Evolutionary conservation across 2,329 filamentous ascomycete species (phyloP).

Genomic region (Thielaviopsis populi): DNA sequence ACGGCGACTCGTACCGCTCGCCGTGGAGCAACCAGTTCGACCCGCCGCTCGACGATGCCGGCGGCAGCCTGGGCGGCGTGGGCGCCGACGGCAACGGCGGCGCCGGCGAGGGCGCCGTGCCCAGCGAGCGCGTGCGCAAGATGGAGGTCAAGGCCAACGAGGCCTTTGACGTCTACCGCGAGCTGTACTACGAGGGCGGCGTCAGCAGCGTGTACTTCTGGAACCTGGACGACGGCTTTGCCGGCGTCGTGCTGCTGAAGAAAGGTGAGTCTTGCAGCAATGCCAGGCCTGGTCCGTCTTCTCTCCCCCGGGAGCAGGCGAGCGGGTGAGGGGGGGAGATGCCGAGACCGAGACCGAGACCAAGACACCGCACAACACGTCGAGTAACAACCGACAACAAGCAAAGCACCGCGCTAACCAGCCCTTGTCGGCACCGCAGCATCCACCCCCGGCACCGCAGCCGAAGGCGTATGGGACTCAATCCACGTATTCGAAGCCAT

Average conservation of each 20-base stretch:
- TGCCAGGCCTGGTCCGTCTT: too few relatives aligned
- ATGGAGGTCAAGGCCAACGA: constrained; percentile 93
- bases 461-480: constrained; percentile 83
- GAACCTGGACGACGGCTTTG: constrained; percentile 96
- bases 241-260: constrained; percentile 88
- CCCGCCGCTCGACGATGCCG: constrained; percentile 56
- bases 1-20: constrained; percentile 92
- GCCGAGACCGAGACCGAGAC: too few relatives aligned
- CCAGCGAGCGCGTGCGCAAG: constrained; percentile 77
- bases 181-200: constrained; percentile 93
- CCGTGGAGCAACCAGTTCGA: constrained; percentile 99
- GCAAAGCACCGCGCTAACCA: neutral
- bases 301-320: too few relatives aligned
- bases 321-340: too few relatives aligned
- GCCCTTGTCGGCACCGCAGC: constrained; percentile 31
- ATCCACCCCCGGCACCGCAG: constrained; percentile 48
- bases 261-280: constrained; percentile 64
- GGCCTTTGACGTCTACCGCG: constrained; percentile 91
- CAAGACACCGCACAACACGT: too few relatives aligned
- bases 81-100: constrained; percentile 39
- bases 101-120: constrained; percentile 65
- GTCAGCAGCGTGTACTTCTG: constrained; percentile 95
- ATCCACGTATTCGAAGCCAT: constrained; percentile 98
- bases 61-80: constrained; percentile 32
- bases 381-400: too few relatives aligned